Conservation (phyloP, 2,329 filamentous ascomycete species). For the Ophiostoma perfectum region DNA sequence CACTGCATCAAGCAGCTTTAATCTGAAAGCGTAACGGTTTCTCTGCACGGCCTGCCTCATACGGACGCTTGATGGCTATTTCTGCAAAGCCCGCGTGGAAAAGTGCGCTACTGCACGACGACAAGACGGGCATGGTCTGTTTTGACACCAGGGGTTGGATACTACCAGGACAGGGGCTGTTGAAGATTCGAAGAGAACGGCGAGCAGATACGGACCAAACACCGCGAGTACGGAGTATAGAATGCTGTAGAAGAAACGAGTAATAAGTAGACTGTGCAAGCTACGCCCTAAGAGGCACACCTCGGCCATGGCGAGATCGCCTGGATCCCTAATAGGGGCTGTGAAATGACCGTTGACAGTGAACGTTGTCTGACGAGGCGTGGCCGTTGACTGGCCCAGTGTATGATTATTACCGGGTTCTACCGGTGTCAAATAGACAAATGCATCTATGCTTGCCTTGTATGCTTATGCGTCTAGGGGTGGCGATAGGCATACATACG, state of each 20-base stretch:
- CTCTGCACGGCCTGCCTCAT: not conserved
- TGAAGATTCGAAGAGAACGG: no score
- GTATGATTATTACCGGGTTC: not conserved
- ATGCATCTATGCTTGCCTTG: no score
- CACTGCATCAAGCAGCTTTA: no score
- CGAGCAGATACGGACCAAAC: no score
- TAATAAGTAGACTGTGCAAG: not conserved
- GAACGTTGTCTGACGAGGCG: not conserved
- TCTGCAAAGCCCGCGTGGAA: not conserved
- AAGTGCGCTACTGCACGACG: slow-evolving; percentile 3
- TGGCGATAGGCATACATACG: no score
- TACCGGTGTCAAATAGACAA: no score
- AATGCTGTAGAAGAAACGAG: not conserved
- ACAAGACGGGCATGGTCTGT: not conserved
- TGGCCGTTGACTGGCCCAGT: not conserved
- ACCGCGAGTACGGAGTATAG: not conserved
- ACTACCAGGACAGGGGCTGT: no score
- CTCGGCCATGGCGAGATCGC: not conserved
- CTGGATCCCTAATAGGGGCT: not conserved
- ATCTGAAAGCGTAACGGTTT: not conserved
- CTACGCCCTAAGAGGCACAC: not conserved
- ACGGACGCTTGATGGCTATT: not conserved
- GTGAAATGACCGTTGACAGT: not conserved
- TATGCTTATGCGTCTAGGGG: no score
- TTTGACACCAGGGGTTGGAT: not conserved